Base-by-base conservation (phyloP, 805 yeast genomes). In the Ogataea paradorogensis region DNA sequence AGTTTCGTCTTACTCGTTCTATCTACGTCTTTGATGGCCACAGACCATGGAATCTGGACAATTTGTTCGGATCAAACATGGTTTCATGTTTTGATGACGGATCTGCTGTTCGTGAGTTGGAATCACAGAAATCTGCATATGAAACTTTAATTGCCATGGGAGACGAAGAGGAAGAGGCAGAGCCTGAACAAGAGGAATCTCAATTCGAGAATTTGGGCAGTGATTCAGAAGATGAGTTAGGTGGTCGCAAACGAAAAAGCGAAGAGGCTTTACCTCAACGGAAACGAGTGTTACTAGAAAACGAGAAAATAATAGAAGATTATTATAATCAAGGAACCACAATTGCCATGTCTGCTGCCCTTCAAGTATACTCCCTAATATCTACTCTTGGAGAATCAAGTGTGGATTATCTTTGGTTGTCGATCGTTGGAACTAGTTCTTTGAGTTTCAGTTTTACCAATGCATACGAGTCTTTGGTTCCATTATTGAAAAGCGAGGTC, bases 31-130 rank as follows among this genome's bases (percentile, higher is more conserved):
- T 93, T 40, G 99, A 93, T 62, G 89, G 95, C 3, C 93, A 85
- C 49, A 69, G 98, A 48, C 99, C 99, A 4, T 93, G 99, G 98
- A 90, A 90, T 62, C 67, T 93, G 48, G 96, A 90, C 59, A 93
- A 93, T 57, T 55, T 93, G 33, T 90, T 85, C 69, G 96, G 95
- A 1, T 81, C 91, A 6, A 78, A 78, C 8, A 71, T 78, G 47
- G 77, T 93, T 4, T 72, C 71, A 6, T 90, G 98, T 61, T 75
- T 90, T 45, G 98, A 90, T 56, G 98, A 91, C 58, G 96, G 96
- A 0, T 68, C 69, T 33, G 71, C 84, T 2, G 85, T 82, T 23
- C 75, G 72, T 25, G 79, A 76, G 35, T 59, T 90, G 37, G 46
- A 45, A 10, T 60, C 65, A 5, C 89, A 84, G 53, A 74, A 71